Percentiles rank a stretch among this genome's conserved stretches.
Evolutionary conservation across 768 basidiomycete genomes (phyloP).

Genomic region (Cystobasidium tubakii): DNA sequence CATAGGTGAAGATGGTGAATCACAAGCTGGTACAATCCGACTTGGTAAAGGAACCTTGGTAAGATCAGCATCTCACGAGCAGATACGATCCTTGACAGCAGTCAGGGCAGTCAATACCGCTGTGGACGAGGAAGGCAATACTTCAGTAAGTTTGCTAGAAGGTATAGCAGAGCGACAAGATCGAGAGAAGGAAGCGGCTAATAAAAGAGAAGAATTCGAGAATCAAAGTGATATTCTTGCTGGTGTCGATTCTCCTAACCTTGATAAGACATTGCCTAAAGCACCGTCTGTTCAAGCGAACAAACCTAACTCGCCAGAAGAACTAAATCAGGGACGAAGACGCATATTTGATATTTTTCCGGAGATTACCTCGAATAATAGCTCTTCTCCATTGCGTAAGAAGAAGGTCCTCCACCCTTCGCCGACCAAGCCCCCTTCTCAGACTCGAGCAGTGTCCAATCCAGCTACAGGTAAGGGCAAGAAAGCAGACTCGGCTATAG

Average conservation of each 20-base stretch:
- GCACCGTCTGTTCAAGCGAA: conserved; percentile 2
- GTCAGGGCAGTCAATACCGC: not conserved
- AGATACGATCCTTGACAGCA: conserved; percentile 1
- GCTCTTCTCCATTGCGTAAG: not conserved
- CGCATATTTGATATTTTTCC: conserved; percentile 25
- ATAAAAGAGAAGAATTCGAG: not conserved
- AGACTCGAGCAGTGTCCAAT: not conserved
- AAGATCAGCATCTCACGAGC: conserved; percentile 15
- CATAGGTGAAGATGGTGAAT: conserved; percentile 47
- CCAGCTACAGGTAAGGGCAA: not conserved
- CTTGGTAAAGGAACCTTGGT: not conserved
- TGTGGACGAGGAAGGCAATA: conserved; percentile 34
- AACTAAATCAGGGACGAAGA: not conserved
- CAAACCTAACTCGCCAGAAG: not conserved
- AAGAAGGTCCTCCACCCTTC: not conserved
- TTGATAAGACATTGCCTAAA: conserved; percentile 20
- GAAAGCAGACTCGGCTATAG: not conserved
- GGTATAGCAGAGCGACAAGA: conserved; percentile 22
- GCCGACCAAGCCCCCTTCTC: not conserved
- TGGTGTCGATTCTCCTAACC: not conserved
- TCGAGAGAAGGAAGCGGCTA: conserved; percentile 21
- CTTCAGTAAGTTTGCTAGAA: conserved; percentile 21
- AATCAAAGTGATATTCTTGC: conserved; percentile 22
- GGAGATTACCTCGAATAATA: not conserved
- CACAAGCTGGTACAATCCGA: conserved; percentile 44